Evolutionary conservation across 108 stramenopile species (phyloP).

Genomic region (Cyclotella baltica): DNA sequence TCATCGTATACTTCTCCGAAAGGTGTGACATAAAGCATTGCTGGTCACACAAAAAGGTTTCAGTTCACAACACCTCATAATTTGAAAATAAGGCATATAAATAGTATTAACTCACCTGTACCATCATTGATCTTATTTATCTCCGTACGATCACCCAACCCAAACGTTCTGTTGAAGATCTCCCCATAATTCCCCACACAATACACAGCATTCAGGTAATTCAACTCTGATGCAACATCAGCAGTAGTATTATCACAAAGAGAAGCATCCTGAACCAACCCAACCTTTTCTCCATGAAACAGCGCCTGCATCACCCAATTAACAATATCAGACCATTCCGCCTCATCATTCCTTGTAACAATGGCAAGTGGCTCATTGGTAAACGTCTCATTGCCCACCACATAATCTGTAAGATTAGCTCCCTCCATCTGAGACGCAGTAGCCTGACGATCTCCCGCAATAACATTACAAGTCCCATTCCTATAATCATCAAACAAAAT

Average conservation of each 20-base stretch:
- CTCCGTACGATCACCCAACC: conserved; percentile 14
- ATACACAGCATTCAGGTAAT: conserved; percentile 44
- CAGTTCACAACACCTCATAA: too few relatives aligned
- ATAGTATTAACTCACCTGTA: background rate
- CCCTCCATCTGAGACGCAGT: background rate
- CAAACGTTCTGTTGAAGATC: conserved; percentile 41
- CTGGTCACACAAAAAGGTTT: conserved; percentile 10
- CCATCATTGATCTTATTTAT: conserved; percentile 62
- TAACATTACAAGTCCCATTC: conserved; percentile 34
- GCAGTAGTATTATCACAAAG: conserved; percentile 8
- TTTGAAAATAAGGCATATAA: too few relatives aligned
- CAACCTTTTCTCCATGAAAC: conserved; percentile 52
- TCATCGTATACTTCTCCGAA: conserved; percentile 34
- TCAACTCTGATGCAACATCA: conserved; percentile 18
- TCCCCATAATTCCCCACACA: conserved; percentile 62
- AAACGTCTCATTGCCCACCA: conserved; percentile 3
- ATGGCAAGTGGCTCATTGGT: conserved; percentile 24
- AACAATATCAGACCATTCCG: conserved; percentile 48
- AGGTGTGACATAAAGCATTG: conserved; percentile 55
- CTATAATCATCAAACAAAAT: background rate
- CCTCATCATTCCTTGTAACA: conserved; percentile 26
- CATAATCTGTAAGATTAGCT: background rate
- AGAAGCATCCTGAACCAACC: conserved; percentile 15
- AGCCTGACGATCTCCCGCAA: background rate
- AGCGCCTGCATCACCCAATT: conserved; percentile 58